A percentile compares a stretch with the other conserved stretches of the same genome.
These are phyloP conservation scores for Russula vinacea DNA, from an alignment of 768 basidiomycete species.

Conservation along the genomic window DNA sequence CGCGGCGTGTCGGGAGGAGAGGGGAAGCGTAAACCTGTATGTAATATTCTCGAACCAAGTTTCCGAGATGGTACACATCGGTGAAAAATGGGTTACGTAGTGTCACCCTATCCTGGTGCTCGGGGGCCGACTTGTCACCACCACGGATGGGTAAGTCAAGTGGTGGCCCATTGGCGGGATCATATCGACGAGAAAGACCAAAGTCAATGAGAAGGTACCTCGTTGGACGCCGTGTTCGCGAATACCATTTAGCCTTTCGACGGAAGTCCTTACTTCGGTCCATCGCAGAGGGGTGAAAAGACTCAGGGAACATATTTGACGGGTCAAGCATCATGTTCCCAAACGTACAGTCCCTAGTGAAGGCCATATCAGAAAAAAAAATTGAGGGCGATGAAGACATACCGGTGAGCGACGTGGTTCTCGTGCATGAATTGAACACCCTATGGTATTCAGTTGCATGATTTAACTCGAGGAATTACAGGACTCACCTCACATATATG, in stretches of 20 bases:
- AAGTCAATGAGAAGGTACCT: constrained; percentile 37
- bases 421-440: constrained; percentile 26
- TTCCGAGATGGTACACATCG: constrained; percentile 34
- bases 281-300: constrained; percentile 11
- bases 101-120: constrained; percentile 21
- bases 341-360: constrained; percentile 15
- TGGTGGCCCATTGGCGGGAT: constrained; percentile 10
- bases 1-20: not conserved
- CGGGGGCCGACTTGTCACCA: constrained; percentile 34
- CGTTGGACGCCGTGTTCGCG: constrained; percentile 32
- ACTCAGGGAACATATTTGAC: constrained; percentile 20
- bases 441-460: not conserved
- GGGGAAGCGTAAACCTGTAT: constrained; percentile 13
- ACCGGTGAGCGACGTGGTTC: constrained; percentile 25
- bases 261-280: constrained; percentile 8
- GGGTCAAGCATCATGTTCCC: constrained; percentile 27
- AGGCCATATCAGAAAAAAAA: not conserved
- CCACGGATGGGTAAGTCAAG: constrained; percentile 29
- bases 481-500: constrained; percentile 40
- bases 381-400: not conserved
- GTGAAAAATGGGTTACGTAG: constrained; percentile 32
- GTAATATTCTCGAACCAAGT: constrained; percentile 27
- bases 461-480: not conserved
- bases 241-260: constrained; percentile 15
- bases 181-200: constrained; percentile 33